Evolutionary conservation across 441 rosid genomes (phyloP), one percentile per base, ranked within the genome.

Genomic region (Euphorbia celastroides): DNA sequence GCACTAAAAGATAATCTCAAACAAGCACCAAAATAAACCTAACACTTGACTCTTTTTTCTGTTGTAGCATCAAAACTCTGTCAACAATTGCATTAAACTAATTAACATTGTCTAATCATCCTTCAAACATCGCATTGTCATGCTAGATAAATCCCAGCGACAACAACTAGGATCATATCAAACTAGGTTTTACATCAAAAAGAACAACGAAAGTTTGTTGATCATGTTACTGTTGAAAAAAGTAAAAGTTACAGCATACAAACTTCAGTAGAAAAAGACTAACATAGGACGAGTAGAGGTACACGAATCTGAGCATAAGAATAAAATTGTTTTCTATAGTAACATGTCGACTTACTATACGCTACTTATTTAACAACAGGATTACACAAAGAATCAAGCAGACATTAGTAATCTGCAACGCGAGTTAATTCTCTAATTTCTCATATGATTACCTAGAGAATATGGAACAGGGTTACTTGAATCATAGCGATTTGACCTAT

Each of bases 401-500:
- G 36, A 23, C 62, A 31, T n/a, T 50, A n/a, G n/a, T 9, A 14
- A 1, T 38, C 65, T 19, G 52, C 50, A 31, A 7, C n/a, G 34
- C 34, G 20, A 54, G 19, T 59, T 58, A 54, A 51, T 7, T n/a
- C 56, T 41, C 63, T 64, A 59, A 17, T 26, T 31, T 44, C 48
- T 64, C 13, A 50, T 34, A 46, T 62, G 65, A 71, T 74, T 78
- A 78, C 50, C 75, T 60, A 75, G 75, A 42, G 28, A 79, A 68
- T 81, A 72, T 22, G 72, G 65, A 57, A 74, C 71, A 50, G 71
- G 69, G 25, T 76, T 70, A 77, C 77, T 80, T 5, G 79, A 36
- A 56, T 77, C 82, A 75, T 78, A 75, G 75, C 85, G 83, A 48
- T 79, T 75, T 42, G 91, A 81, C 79, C 90, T 84, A 76, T 77